phyloP scores from a whole-genome alignment of 257 asterid species.

The Galeopsis tetrahit region DNA sequence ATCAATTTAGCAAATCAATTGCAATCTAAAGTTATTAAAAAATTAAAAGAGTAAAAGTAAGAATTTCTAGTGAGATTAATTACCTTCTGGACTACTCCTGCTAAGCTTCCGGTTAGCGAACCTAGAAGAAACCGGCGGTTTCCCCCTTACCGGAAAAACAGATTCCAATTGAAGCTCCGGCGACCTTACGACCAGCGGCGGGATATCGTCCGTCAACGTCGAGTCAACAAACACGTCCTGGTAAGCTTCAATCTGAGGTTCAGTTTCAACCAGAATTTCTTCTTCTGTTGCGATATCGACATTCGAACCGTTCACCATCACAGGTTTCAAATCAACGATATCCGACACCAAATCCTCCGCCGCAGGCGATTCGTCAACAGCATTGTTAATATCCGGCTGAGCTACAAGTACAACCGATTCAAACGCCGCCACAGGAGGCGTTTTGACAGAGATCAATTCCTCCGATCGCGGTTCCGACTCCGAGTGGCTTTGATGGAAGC shows the following conservation, averaged over 20 bases:
- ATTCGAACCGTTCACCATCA: conserved; percentile 49
- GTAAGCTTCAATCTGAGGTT: conserved; percentile 31
- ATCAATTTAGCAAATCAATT: too few species aligned
- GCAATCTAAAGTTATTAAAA: too few species aligned
- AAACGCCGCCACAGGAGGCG: conserved; percentile 43
- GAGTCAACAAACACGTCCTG: conserved; percentile 37
- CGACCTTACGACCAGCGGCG: conserved; percentile 30
- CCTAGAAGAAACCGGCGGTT: conserved; percentile 54
- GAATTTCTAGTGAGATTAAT: not conserved
- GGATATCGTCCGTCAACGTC: conserved; percentile 10
- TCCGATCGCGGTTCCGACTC: conserved; percentile 32
- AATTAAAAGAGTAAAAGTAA: not conserved
- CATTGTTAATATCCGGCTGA: conserved; percentile 27
- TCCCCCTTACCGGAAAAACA: conserved; percentile 46
- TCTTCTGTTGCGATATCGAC: conserved; percentile 33
- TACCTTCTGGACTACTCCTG: conserved; percentile 58
- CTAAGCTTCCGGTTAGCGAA: conserved; percentile 48
- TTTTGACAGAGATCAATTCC: conserved; percentile 41
- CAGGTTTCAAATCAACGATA: conserved; percentile 46
- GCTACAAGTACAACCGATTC: conserved; percentile 17
- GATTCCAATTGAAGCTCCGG: conserved; percentile 39
- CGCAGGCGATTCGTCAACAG: conserved; percentile 22
- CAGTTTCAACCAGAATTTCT: conserved; percentile 33
- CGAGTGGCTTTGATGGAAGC: conserved; percentile 45
- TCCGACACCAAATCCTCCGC: conserved; percentile 37